A percentile compares a stretch with the other conserved stretches of the same genome.
Evolutionary conservation across 2,329 filamentous ascomycete species (phyloP).

Genomic region (Cercospora sesami): DNA sequence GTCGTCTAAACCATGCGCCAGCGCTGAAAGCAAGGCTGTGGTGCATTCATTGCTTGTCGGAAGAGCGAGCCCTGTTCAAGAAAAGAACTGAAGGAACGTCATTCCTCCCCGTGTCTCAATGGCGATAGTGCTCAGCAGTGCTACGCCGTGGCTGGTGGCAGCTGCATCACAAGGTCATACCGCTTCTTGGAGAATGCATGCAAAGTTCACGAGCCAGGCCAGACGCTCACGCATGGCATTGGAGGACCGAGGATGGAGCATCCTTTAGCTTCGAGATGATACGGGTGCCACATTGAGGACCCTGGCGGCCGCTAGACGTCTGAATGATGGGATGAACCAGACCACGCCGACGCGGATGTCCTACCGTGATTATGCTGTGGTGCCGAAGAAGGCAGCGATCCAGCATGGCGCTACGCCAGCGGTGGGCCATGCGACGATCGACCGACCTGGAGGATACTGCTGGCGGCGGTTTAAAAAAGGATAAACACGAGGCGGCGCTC

Average conservation of each 20-base stretch:
- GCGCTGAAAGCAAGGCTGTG: background rate
- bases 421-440: conserved; percentile 2
- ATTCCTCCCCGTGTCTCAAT: background rate
- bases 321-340: background rate
- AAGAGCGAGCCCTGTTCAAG: background rate
- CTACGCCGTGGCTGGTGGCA: conserved; percentile 9
- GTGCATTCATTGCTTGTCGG: background rate
- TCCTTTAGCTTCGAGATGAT: background rate
- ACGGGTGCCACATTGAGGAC: conserved; percentile 1
- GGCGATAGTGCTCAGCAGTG: conserved; percentile 2
- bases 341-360: background rate
- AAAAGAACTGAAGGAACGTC: conserved; percentile 2
- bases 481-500: conserved; percentile 12
- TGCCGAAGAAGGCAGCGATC: conserved; percentile 1
- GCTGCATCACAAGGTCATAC: background rate
- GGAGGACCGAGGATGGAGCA: conserved; percentile 14
- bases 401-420: background rate
- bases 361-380: background rate
- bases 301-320: background rate
- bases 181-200: background rate
- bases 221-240: background rate
- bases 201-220: background rate
- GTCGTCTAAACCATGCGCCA: background rate
- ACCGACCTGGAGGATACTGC: background rate
- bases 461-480: background rate